phyloP scores from a whole-genome alignment of 2,329 filamentous ascomycete genomes.

The Dactylella cylindrospora region DNA sequence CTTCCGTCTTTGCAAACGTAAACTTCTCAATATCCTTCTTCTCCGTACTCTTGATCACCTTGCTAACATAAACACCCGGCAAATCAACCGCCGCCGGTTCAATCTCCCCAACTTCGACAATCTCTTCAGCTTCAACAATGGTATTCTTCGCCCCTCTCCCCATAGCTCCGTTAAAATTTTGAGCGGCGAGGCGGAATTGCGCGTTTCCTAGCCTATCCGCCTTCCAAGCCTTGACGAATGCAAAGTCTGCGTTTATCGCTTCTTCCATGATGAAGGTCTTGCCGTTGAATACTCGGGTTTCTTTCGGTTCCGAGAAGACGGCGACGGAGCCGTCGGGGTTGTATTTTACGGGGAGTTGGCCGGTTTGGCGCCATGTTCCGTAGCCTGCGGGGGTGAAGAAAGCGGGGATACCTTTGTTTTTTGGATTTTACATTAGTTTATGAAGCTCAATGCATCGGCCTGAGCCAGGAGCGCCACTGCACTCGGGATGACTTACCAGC shows the following conservation, averaged over 20 bases:
- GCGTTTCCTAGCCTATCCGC: slow-evolving; percentile 76
- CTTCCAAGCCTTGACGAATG: slow-evolving; percentile 74
- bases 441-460: too few species aligned
- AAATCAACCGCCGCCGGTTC: slow-evolving; percentile 74
- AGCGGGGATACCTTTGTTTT: slow-evolving; percentile 63
- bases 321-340: slow-evolving; percentile 63
- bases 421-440: too few species aligned
- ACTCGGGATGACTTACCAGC: slow-evolving; percentile 55
- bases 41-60: slow-evolving; percentile 72
- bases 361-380: slow-evolving; percentile 67
- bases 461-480: background rate
- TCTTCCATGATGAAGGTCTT: slow-evolving; percentile 76
- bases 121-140: slow-evolving; percentile 83
- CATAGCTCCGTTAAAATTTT: slow-evolving; percentile 74
- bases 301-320: slow-evolving; percentile 66
- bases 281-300: slow-evolving; percentile 72
- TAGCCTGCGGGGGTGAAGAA: slow-evolving; percentile 78
- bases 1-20: slow-evolving; percentile 58
- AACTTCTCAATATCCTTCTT: slow-evolving; percentile 72
- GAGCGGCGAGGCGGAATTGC: slow-evolving; percentile 75
- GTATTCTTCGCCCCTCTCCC: slow-evolving; percentile 76
- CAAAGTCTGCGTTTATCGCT: slow-evolving; percentile 72
- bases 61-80: slow-evolving; percentile 79
- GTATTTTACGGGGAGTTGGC: slow-evolving; percentile 67
- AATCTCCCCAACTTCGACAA: slow-evolving; percentile 73